phyloP scores from a whole-genome alignment of 495 filamentous ascomycete species.

The Aspergillus leporis region DNA sequence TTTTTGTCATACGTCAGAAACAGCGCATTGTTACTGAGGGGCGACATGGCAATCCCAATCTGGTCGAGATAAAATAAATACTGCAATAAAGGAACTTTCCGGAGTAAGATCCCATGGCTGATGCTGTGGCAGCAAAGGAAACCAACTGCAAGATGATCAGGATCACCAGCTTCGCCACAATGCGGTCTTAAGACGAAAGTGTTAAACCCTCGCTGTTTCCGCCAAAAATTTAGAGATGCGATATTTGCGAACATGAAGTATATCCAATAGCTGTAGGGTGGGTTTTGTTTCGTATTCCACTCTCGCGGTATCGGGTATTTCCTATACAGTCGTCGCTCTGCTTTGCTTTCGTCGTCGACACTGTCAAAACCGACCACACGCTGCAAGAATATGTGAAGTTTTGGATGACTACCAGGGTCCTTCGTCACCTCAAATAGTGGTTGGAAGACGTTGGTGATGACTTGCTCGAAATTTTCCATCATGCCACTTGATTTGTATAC shows the following conservation, averaged over 20 bases:
- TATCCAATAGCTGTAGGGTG: conserved; percentile 98
- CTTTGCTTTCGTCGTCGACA: conserved; percentile 97
- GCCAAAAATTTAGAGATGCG: conserved; percentile 86
- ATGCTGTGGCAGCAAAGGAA: conserved; percentile 96
- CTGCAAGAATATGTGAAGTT: conserved; percentile 93
- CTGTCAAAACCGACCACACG: conserved; percentile 95
- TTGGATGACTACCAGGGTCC: conserved; percentile 81
- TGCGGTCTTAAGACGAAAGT: conserved; percentile 93
- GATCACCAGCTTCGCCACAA: conserved; percentile 95
- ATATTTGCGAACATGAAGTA: conserved; percentile 97
- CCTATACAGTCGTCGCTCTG: conserved; percentile 83
- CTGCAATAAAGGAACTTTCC: conserved; percentile 92
- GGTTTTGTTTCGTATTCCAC: conserved; percentile 92
- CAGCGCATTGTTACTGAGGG: conserved; percentile 94
- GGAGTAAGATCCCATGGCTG: conserved; percentile 87
- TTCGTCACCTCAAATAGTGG: conserved; percentile 94
- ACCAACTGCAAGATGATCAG: conserved; percentile 90
- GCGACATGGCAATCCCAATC: conserved; percentile 98
- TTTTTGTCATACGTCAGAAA: conserved; percentile 98
- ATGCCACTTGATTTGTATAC: conserved; percentile 87
- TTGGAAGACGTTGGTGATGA: conserved; percentile 89
- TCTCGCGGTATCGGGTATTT: conserved; percentile 89
- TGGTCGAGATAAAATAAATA: conserved; percentile 98
- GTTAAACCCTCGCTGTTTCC: conserved; percentile 90
- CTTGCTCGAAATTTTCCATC: conserved; percentile 87